A percentile compares a stretch with the other conserved stretches of the same genome.
Conservation (phyloP, 2,329 filamentous ascomycete genomes). For the Fusarium denticulatum region DNA sequence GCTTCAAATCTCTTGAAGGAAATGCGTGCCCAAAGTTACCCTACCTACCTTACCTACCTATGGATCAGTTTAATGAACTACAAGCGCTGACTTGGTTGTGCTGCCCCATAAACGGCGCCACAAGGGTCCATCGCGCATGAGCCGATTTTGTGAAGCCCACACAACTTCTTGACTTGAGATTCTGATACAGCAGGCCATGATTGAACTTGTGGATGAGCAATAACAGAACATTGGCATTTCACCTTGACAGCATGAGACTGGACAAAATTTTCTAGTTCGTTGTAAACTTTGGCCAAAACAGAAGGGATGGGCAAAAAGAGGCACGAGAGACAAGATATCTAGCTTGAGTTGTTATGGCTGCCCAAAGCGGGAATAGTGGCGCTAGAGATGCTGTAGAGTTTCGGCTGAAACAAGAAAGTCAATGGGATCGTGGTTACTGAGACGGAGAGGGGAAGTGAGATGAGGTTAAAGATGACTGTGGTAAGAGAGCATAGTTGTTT, state of each 20-base stretch:
- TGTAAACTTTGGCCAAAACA: slow-evolving; percentile 10
- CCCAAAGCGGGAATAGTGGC: slow-evolving; percentile 14
- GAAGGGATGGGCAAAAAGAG: slow-evolving; percentile 10
- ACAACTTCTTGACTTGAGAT: slow-evolving; percentile 4
- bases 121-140: slow-evolving; percentile 33
- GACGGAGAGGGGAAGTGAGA: background rate
- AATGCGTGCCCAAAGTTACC: slow-evolving; percentile 1
- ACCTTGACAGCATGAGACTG: background rate
- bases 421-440: background rate
- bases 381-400: background rate
- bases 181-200: background rate
- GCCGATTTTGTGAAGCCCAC: slow-evolving; percentile 35
- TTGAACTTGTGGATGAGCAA: background rate
- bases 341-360: slow-evolving; percentile 13
- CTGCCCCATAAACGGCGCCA: slow-evolving; percentile 34
- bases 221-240: background rate
- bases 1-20: background rate
- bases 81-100: slow-evolving; percentile 1
- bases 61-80: background rate
- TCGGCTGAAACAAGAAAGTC: background rate
- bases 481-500: slow-evolving; percentile 1
- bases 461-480: slow-evolving; percentile 19
- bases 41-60: background rate
- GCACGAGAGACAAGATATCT: background rate
- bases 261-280: slow-evolving; percentile 10